Evolutionary conservation across 2,329 filamentous ascomycete genomes (phyloP), one percentile per base, ranked within the genome.

Genomic region (Neofusicoccum kwambonambiense): DNA sequence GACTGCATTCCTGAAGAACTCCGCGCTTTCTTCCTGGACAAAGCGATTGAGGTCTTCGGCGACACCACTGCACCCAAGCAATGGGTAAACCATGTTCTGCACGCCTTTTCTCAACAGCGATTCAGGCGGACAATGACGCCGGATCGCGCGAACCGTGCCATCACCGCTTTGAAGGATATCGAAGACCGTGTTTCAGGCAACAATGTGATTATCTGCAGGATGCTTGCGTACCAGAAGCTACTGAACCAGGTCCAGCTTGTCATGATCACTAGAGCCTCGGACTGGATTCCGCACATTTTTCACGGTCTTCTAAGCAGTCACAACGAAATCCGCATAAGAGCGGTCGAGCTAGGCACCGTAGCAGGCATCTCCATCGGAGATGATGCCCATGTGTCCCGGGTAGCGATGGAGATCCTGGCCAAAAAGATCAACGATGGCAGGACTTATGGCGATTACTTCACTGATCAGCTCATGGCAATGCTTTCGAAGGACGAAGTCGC

Each of bases 211-310:
- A 88, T 89, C 69, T 89, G 90, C 65, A 88, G 94, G 15, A 82
- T 97, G 11, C 82, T 87, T 52, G 89, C 96, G 60, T 97, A 97
- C 74, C 87, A 88, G 68, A 89, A 88, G 62, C 81, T 99, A 1
- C 77, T 97, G 27, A 85, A 86, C 66, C 91, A 96, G 76, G 86
- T 88, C 4, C 89, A 85, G 58, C 77, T 82, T 17, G 80, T 87
- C 22, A 96, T 99, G 89, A 78, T 88, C 15, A 79, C 84, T 27
- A 87, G 92, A 47, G 81, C 85, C 64, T 82, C 85, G 2, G 84
- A 91, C 66, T 99, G 95, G 94, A 82, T 97, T 56, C 84, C 90
- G 60, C 90, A 96, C 74, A 80, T 97, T 19, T 88, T 98, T 68
- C 87, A 87, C 19, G 92, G 92, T 57, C 89, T 97, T 83, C 83